phyloP scores from a whole-genome alignment of 495 filamentous ascomycete genomes.

The Talaromyces wortmannii region DNA sequence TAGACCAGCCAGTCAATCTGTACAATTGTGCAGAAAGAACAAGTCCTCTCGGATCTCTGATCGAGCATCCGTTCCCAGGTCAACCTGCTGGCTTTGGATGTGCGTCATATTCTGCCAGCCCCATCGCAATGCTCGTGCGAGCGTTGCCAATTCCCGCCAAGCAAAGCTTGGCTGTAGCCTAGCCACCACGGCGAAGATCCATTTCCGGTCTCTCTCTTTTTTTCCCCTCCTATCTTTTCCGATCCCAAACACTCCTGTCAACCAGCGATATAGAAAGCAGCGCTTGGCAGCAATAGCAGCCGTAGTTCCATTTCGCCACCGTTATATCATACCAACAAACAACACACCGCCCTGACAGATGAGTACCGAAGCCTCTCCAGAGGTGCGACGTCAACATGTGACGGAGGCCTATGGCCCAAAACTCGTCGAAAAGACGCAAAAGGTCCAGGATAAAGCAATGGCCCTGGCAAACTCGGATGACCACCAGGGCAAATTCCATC shows the following conservation, averaged over 20 bases:
- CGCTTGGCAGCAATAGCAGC: too few relatives aligned
- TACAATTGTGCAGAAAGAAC: too few relatives aligned
- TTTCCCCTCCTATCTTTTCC: too few relatives aligned
- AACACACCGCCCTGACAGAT: background rate
- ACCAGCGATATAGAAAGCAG: too few relatives aligned
- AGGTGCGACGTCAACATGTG: constrained; percentile 1
- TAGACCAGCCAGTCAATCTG: too few relatives aligned
- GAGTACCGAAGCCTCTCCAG: background rate
- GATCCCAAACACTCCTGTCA: too few relatives aligned
- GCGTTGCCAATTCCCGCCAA: background rate
- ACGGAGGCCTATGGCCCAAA: constrained; percentile 28
- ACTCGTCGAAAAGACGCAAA: constrained; percentile 50
- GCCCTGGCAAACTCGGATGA: constrained; percentile 16
- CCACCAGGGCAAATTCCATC: constrained; percentile 12
- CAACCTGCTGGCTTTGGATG: too few relatives aligned
- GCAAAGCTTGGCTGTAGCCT: background rate
- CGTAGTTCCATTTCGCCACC: background rate
- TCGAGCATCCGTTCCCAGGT: too few relatives aligned
- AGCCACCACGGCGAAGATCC: background rate
- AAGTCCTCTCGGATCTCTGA: too few relatives aligned
- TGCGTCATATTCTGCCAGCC: background rate
- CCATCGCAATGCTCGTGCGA: too few relatives aligned
- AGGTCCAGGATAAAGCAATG: constrained; percentile 44
- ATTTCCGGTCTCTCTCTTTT: too few relatives aligned
- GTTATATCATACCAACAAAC: background rate